Conservation (phyloP, 257 asterid genomes). For the Solanum dulcamara region DNA sequence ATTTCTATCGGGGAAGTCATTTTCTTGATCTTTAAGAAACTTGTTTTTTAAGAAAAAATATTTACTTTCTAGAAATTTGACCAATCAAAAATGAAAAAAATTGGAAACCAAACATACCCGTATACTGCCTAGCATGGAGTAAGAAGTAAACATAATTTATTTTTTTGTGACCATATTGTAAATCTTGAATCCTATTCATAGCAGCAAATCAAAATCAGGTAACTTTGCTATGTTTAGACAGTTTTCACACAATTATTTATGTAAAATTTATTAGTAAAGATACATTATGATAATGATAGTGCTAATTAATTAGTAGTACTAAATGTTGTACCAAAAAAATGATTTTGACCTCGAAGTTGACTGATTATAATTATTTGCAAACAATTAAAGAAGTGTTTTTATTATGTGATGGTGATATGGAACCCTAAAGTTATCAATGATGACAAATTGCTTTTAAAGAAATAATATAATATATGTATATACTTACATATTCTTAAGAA, state of each 20-base stretch:
- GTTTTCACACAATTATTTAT: not conserved
- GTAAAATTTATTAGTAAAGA: not conserved
- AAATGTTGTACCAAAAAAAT: not conserved
- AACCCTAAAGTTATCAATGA: conserved; percentile 21
- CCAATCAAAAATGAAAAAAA: not conserved
- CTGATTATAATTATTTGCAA: conserved; percentile 18
- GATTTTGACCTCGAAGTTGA: conserved; percentile 38
- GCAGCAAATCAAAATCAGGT: not conserved
- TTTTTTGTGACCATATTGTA: not conserved
- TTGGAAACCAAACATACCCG: not conserved
- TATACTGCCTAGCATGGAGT: not conserved
- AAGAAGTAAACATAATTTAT: not conserved
- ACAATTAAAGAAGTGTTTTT: conserved; percentile 3
- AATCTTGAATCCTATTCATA: not conserved
- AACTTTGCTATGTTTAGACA: not conserved
- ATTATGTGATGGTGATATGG: conserved; percentile 7
- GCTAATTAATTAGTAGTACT: not conserved
- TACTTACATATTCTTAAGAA: not conserved
- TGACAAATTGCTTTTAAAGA: conserved; percentile 11
- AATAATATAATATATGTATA: conserved; percentile 1
- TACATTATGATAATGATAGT: conserved; percentile 9
- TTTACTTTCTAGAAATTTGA: not conserved
- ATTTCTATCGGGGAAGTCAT: accelerated
- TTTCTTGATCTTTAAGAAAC: not conserved
- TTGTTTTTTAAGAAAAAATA: not conserved